Conservation (phyloP, 345 rosid species). For the Salix viminalis region DNA sequence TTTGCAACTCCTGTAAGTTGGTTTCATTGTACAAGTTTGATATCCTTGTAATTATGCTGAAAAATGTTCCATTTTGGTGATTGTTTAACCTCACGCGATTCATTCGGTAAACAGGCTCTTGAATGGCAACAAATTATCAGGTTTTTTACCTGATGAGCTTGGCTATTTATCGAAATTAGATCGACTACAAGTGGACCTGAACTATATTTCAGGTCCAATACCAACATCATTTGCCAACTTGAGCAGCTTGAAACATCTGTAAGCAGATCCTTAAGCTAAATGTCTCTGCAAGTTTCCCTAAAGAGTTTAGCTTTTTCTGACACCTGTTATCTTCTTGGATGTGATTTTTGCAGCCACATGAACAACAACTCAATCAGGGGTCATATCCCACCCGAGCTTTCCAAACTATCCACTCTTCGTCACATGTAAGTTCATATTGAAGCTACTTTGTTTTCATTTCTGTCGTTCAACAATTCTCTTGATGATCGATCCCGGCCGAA, state of each 20-base stretch:
- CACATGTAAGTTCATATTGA: conserved; percentile 65
- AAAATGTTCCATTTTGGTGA: too few species aligned
- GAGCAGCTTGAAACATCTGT: conserved; percentile 58
- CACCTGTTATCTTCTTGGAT: conserved; percentile 10
- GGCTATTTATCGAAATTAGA: conserved; percentile 48
- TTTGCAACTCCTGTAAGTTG: conserved; percentile 71
- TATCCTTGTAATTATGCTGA: too few species aligned
- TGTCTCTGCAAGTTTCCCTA: conserved; percentile 1
- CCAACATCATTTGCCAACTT: conserved; percentile 72
- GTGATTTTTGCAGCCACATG: conserved; percentile 66
- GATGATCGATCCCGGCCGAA: too few species aligned
- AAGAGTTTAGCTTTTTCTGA: background rate
- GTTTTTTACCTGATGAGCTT: conserved; percentile 76
- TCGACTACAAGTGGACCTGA: conserved; percentile 78
- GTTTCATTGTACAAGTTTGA: background rate
- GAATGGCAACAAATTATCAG: conserved; percentile 80
- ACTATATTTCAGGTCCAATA: conserved; percentile 66
- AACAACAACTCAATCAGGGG: conserved; percentile 82
- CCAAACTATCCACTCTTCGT: conserved; percentile 50
- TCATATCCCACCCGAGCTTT: conserved; percentile 63
- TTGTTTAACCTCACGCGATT: conserved; percentile 9
- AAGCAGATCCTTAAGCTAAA: conserved; percentile 42
- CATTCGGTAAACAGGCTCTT: conserved; percentile 56
- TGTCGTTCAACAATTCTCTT: too few species aligned
- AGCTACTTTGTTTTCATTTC: conserved; percentile 3